Percentiles rank a stretch among this genome's conserved stretches.
Evolutionary conservation across 192 early-diverging fungal genomes (phyloP).

Genomic region (Geosiphon pyriformis): DNA sequence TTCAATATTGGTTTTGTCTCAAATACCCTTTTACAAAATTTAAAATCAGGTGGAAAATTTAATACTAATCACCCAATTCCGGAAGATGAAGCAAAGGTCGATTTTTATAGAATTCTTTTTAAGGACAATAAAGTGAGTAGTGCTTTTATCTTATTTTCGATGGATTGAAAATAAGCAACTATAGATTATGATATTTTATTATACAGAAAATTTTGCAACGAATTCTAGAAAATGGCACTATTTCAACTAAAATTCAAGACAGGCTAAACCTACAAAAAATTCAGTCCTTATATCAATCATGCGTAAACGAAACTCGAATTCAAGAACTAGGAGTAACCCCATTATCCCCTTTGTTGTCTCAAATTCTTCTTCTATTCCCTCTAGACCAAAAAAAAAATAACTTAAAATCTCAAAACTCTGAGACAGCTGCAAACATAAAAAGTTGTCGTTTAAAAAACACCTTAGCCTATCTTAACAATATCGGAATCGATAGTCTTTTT

Average conservation of each 20-base stretch:
- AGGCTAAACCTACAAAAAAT: slow-evolving; percentile 50
- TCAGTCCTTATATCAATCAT: slow-evolving; percentile 51
- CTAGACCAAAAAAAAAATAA: background rate
- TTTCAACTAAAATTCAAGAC: slow-evolving; percentile 31
- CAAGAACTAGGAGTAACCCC: slow-evolving; percentile 37
- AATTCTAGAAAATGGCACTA: slow-evolving; percentile 46
- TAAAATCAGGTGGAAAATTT: slow-evolving; percentile 51
- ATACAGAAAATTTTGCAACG: slow-evolving; percentile 34
- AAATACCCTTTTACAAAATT: background rate
- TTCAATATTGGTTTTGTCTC: background rate
- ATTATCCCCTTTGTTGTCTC: slow-evolving; percentile 29
- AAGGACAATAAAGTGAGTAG: slow-evolving; percentile 41
- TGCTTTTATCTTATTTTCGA: slow-evolving; percentile 11
- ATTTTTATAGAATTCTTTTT: slow-evolving; percentile 38
- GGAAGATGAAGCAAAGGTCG: slow-evolving; percentile 47
- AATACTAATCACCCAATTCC: slow-evolving; percentile 48
- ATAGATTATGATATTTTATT: background rate
- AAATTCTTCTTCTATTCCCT: slow-evolving; percentile 35
- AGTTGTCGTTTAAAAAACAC: slow-evolving; percentile 25
- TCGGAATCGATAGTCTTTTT: slow-evolving; percentile 40
- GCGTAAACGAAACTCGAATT: slow-evolving; percentile 43
- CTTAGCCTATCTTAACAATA: slow-evolving; percentile 27
- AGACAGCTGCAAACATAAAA: too few relatives aligned
- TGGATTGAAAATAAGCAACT: slow-evolving; percentile 6
- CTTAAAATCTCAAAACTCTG: too few relatives aligned